These are phyloP conservation scores for Fraxinus ornus DNA, from an alignment of 305 asterid species.

Conservation along the genomic window DNA sequence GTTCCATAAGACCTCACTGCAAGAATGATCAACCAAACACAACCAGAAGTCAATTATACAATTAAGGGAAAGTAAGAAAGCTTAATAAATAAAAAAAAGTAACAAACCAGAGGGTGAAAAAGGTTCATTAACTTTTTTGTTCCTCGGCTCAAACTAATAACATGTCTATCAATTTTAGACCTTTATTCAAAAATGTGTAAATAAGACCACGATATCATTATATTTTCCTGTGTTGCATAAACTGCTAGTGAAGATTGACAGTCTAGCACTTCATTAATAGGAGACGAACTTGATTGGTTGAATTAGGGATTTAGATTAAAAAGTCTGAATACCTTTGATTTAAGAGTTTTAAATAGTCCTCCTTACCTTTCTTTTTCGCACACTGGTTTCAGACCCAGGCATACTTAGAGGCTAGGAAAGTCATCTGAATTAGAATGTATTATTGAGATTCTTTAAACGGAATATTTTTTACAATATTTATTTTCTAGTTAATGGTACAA, in stretches of 20 bases:
- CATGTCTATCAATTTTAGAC: neutral
- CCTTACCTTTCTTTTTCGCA: neutral
- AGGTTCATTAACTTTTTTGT: neutral
- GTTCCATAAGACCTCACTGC: constrained; percentile 83
- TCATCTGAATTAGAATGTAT: neutral
- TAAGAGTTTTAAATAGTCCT: neutral
- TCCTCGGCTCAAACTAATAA: neutral
- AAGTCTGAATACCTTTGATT: neutral
- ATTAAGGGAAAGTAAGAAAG: neutral
- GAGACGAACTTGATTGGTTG: neutral
- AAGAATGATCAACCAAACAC: constrained; percentile 14
- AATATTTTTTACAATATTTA: neutral
- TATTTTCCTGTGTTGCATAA: neutral
- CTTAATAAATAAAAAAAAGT: neutral
- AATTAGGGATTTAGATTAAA: neutral
- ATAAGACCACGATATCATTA: neutral
- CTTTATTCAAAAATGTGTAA: neutral
- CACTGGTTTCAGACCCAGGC: neutral
- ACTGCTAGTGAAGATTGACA: neutral
- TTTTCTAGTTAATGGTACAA: neutral
- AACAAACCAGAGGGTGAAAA: neutral
- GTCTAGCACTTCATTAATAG: neutral
- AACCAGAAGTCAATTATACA: neutral
- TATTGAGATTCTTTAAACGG: neutral
- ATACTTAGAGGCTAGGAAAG: neutral